These are phyloP conservation scores for Talinum fruticosum DNA, from an alignment of 148 eudicot species.

Conservation along the genomic window DNA sequence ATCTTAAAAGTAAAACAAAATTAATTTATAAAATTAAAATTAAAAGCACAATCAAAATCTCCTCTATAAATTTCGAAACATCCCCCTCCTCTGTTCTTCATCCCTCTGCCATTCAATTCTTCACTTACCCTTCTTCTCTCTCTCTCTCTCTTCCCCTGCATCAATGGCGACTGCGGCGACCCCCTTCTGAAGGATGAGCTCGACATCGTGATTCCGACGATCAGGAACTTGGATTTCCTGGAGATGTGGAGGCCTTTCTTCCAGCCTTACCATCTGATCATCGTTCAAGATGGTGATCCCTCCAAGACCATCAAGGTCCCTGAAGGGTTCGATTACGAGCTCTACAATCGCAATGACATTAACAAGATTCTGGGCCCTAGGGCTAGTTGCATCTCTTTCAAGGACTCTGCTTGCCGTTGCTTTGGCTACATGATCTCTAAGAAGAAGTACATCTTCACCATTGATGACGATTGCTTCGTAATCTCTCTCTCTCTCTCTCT, in stretches of 20 bases:
- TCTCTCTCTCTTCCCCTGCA: not conserved
- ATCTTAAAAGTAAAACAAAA: not conserved
- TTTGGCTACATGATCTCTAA: slow-evolving; percentile 61
- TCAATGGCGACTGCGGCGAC: slow-evolving; percentile 25
- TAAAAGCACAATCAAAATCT: not conserved
- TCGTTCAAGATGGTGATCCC: slow-evolving; percentile 68
- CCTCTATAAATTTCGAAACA: slow-evolving; percentile 24
- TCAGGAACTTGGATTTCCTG: slow-evolving; percentile 56
- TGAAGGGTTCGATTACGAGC: slow-evolving; percentile 55
- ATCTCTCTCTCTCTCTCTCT: slow-evolving; percentile 14
- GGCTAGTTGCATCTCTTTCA: slow-evolving; percentile 59
- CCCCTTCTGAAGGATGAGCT: slow-evolving; percentile 51
- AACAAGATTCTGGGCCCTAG: slow-evolving; percentile 53
- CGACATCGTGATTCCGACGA: slow-evolving; percentile 60
- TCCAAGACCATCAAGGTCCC: slow-evolving; percentile 47
- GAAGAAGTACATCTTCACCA: slow-evolving; percentile 60
- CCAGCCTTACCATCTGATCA: slow-evolving; percentile 49
- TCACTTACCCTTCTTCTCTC: not conserved
- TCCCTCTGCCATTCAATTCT: not conserved
- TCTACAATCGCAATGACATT: slow-evolving; percentile 53
- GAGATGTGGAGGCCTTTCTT: slow-evolving; percentile 64
- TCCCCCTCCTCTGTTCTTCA: slow-evolving; percentile 1
- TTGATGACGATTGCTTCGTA: slow-evolving; percentile 70
- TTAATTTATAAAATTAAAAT: too few relatives aligned
- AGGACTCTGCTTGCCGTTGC: slow-evolving; percentile 63